phyloP scores from a whole-genome alignment of 1,284 basidiomycete species.

The Ceraceosorus bombacis region DNA sequence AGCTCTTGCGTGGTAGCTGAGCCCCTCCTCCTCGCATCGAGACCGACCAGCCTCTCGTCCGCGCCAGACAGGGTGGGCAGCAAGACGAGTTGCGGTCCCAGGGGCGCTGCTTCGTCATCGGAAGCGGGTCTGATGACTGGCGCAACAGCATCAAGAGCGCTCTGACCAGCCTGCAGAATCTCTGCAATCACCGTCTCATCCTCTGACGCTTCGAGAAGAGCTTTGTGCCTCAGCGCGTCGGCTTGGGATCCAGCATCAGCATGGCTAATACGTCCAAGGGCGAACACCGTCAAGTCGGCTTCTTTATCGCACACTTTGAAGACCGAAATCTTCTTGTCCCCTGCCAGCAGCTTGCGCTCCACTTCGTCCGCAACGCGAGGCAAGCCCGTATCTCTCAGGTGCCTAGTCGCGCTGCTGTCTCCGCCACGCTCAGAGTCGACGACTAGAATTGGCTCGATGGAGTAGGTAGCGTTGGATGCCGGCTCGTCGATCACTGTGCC shows the following conservation, averaged over 20 bases:
- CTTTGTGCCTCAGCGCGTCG: not conserved
- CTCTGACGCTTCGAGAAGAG: slow-evolving; percentile 1
- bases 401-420: slow-evolving; percentile 5
- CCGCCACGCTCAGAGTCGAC: slow-evolving; percentile 25
- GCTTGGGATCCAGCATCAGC: not conserved
- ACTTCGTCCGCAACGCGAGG: slow-evolving; percentile 5
- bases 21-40: not conserved
- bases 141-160: not conserved
- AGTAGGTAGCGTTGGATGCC: slow-evolving; percentile 16
- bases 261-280: slow-evolving; percentile 7
- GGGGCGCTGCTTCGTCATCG: not conserved
- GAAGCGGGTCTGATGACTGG: not conserved
- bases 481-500: slow-evolving; percentile 11
- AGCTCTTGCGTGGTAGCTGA: slow-evolving; percentile 29
- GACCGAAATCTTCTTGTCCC: not conserved
- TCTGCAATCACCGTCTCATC: slow-evolving; percentile 1
- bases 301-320: not conserved
- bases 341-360: slow-evolving; percentile 1
- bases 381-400: slow-evolving; percentile 3
- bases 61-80: slow-evolving; percentile 4
- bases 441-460: slow-evolving; percentile 31
- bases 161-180: not conserved
- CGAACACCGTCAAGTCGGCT: slow-evolving; percentile 3
- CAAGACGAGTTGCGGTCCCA: not conserved
- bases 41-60: slow-evolving; percentile 6